These are phyloP conservation scores for Acaromyces ingoldii DNA, from an alignment of 1,284 basidiomycete genomes.

Conservation along the genomic window DNA sequence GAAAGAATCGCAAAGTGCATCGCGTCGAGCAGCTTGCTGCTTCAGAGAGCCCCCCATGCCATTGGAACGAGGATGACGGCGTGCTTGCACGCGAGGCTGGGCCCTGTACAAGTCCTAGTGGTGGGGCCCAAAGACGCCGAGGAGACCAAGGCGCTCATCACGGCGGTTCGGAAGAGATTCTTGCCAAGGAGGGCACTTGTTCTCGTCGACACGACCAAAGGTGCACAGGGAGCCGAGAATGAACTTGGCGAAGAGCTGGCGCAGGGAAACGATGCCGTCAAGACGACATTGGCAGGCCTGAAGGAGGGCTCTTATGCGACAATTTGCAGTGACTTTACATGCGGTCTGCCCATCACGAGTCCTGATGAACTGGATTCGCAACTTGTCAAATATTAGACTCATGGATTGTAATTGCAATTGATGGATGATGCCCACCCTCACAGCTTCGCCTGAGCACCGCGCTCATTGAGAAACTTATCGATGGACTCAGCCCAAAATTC, in stretches of 20 bases:
- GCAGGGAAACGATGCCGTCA: slow-evolving; percentile 31
- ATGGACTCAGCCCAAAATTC: slow-evolving; percentile 21
- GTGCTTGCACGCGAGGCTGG: slow-evolving; percentile 36
- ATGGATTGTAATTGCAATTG: background rate
- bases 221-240: slow-evolving; percentile 9
- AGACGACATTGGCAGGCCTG: slow-evolving; percentile 20
- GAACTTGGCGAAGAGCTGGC: slow-evolving; percentile 13
- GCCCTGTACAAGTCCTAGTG: slow-evolving; percentile 4
- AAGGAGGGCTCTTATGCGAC: slow-evolving; percentile 7
- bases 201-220: slow-evolving; percentile 32
- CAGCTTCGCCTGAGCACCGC: background rate
- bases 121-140: slow-evolving; percentile 3
- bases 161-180: slow-evolving; percentile 18
- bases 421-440: background rate
- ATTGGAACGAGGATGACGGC: slow-evolving; percentile 41
- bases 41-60: slow-evolving; percentile 41
- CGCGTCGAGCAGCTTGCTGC: slow-evolving; percentile 14
- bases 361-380: background rate
- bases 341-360: slow-evolving; percentile 5
- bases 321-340: slow-evolving; percentile 13
- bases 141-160: slow-evolving; percentile 11
- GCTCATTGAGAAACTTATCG: slow-evolving; percentile 18
- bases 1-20: slow-evolving; percentile 40
- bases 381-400: background rate
- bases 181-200: slow-evolving; percentile 39